Evolutionary conservation across 345 rosid genomes (phyloP), one percentile per base, ranked within the genome.

Genomic region (Balakata baccata): DNA sequence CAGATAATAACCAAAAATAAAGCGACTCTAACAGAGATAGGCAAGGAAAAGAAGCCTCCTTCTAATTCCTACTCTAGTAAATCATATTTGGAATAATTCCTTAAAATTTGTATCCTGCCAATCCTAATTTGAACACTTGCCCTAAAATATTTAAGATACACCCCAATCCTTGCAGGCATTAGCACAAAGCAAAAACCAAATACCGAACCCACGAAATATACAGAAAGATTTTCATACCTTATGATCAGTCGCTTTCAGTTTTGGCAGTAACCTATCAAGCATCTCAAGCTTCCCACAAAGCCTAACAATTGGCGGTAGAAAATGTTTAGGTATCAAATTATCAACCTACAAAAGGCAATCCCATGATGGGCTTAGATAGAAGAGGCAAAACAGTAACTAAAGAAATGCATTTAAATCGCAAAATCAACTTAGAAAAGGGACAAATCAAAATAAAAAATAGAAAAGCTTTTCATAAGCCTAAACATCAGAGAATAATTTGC

Each of bases 231-330:
- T 64, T 53, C 85, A 74, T 86, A 93, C 98, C 91, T 97, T 88
- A 79, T 93, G 98, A 74, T 90, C 98, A 45, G 98, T 85, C 59
- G 97, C 98, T 85, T 89, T 89, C 73, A 93, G 86, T 78, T 93
- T 90, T 53, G 98, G 98, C 52, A 93, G 88, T 76, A 93, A 78
- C 22, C 97, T 84, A 85, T 93, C 98, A 64, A 93, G 73, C 98
- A 93, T 93, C 90, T 93, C 98, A 81, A 93, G 98, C 90, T 93
- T 93, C 74, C 98, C 97, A 71, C 98, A 93, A 56, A 87, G 89
- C 74, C 98, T 88, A 72, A 93, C 39, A 67, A 91, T 81, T 68
- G 97, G 82, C 64, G 90, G 97, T 80, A 93, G 88, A 87, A 84
- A 93, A 85, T 93, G 97, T 78, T 73, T 84, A 7, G 97, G 98